These are phyloP conservation scores for Marchantia polymorpha DNA, from an alignment of 225 moss, liverwort and hornwort species.

Conservation along the genomic window DNA sequence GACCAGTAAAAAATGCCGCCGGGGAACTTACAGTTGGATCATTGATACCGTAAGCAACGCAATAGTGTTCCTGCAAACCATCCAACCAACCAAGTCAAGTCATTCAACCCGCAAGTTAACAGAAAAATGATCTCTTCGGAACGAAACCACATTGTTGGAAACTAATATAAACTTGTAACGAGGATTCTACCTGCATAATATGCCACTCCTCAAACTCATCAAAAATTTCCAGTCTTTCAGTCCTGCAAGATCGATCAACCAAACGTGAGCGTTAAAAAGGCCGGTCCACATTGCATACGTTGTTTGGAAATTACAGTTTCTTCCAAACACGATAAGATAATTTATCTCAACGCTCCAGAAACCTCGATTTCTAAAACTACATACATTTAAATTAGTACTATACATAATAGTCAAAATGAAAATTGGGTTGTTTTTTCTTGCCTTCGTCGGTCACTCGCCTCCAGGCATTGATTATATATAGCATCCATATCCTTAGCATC, in stretches of 20 bases:
- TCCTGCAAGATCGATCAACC: no score
- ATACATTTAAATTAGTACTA: no score
- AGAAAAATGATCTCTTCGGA: neutral
- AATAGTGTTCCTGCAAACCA: slow-evolving; percentile 70
- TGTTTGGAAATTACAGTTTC: no score
- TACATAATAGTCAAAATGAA: no score
- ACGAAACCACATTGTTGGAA: no score
- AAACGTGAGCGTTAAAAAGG: no score
- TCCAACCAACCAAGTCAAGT: neutral
- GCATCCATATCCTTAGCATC: slow-evolving; percentile 75
- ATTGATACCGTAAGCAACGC: slow-evolving; percentile 79
- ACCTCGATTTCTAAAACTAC: no score
- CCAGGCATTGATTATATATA: slow-evolving; percentile 71
- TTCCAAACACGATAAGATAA: no score
- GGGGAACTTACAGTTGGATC: slow-evolving; percentile 47
- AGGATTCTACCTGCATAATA: slow-evolving; percentile 72
- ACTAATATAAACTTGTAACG: neutral
- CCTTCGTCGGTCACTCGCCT: slow-evolving; percentile 54
- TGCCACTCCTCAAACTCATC: slow-evolving; percentile 99
- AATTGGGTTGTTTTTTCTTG: no score
- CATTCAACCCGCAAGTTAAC: neutral
- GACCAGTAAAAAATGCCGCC: neutral
- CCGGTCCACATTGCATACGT: no score
- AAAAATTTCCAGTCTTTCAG: slow-evolving; percentile 81
- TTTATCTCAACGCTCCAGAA: no score